Base-by-base conservation (phyloP, 495 filamentous ascomycete genomes). In the Trichoderma erinaceum region DNA sequence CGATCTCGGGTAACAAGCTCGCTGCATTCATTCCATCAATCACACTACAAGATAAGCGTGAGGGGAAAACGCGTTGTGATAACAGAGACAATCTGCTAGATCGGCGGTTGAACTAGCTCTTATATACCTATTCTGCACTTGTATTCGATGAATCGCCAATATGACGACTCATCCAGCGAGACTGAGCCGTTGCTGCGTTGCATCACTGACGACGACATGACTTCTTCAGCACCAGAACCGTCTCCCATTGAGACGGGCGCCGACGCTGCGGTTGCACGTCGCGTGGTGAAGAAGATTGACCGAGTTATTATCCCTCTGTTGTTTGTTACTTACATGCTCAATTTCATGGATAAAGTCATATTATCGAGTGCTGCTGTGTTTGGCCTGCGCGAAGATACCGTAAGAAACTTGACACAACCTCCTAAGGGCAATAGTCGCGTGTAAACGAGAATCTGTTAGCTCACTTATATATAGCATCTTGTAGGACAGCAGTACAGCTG, bases 301-400 rank as follows among this genome's bases (percentile, higher is more conserved):
- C 56, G 56, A 32, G 56, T 61, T 7, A 61, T 61, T 25, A 61
- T 61, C 25, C 56, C 56, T 13, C 56, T 61, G 56, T 23, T 61
- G 56, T 61, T 61, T 32, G 56, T 61, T 32, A 61, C 56, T 29
- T 61, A 61, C 50, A 71, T 70, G 66, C 67, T 78, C 66, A 75
- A 74, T 67, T 77, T 75, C 69, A 78, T 78, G 73, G 77, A 78
- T 50, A 78, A 78, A 71, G 75, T 73, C 44, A 78, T 75, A 38
- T 63, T 78, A 21, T 76, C 75, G 8, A 75, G 71, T 64, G 76
- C 77, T 5, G 38, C 75, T 13, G 75, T 78, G 11, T 78, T 77
- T 56, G 77, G 75, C 11, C 63, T 78, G 56, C 72, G 71, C 21
- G 69, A 75, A 35, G 76, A 78, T 63, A 78, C 68, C 18, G 68